Evolutionary conservation across 2,329 filamentous ascomycete genomes (phyloP).

Genomic region (Epichloe hybrida): DNA sequence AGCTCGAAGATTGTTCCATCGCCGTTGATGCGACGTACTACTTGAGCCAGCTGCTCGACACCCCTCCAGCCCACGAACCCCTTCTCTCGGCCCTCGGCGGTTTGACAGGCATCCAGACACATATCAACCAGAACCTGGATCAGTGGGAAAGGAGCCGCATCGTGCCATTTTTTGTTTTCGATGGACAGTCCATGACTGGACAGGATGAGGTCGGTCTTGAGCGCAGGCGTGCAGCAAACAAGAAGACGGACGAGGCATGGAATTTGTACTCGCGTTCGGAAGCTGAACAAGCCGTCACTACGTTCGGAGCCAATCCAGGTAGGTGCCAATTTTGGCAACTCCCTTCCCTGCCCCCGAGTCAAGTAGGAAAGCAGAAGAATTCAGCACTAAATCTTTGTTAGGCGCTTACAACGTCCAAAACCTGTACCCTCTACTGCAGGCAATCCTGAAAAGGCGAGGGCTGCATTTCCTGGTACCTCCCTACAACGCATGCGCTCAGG

Average conservation of each 20-base stretch:
- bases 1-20: slow-evolving; percentile 61
- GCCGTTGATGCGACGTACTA: slow-evolving; percentile 87
- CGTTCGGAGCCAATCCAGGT: slow-evolving; percentile 73
- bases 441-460: slow-evolving; percentile 52
- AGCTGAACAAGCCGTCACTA: slow-evolving; percentile 65
- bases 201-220: slow-evolving; percentile 57
- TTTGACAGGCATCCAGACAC: slow-evolving; percentile 62
- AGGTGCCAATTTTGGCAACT: slow-evolving; percentile 9
- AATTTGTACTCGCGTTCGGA: slow-evolving; percentile 69
- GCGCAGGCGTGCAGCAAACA: slow-evolving; percentile 50
- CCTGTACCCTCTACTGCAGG: slow-evolving; percentile 65
- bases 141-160: slow-evolving; percentile 57
- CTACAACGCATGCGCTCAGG: slow-evolving; percentile 78
- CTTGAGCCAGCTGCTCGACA: slow-evolving; percentile 63
- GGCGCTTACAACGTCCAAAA: slow-evolving; percentile 58
- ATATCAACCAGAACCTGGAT: slow-evolving; percentile 65
- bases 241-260: slow-evolving; percentile 72
- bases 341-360: neutral
- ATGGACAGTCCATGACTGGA: slow-evolving; percentile 68
- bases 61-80: slow-evolving; percentile 61
- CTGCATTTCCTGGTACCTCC: slow-evolving; percentile 74
- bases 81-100: slow-evolving; percentile 83
- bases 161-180: slow-evolving; percentile 79
- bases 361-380: neutral
- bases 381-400: slow-evolving; percentile 20